Percentiles rank a stretch among this genome's conserved stretches.
phyloP scores from a whole-genome alignment of 352 stramenopile genomes.

The Pythium vanterpoolii region DNA sequence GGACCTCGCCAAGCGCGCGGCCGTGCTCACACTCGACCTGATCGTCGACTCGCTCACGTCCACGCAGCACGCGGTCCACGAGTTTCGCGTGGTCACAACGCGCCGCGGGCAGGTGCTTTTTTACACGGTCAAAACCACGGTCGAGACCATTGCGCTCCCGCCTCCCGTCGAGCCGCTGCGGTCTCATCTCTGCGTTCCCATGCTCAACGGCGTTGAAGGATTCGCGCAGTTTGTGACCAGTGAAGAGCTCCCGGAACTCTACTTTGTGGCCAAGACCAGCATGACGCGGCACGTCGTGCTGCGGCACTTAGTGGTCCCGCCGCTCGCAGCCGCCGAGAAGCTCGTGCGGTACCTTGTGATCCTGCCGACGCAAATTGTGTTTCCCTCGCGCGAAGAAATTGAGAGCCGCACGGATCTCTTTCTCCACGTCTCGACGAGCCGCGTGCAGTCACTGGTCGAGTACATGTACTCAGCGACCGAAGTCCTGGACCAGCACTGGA shows the following conservation, averaged over 20 bases:
- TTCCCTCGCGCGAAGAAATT: conserved; percentile 74
- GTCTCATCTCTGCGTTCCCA: conserved; percentile 50
- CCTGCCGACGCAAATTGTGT: conserved; percentile 70
- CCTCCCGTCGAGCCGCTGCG: conserved; percentile 49
- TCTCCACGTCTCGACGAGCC: conserved; percentile 65
- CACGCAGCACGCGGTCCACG: conserved; percentile 49
- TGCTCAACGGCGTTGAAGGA: conserved; percentile 65
- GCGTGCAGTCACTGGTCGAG: conserved; percentile 70
- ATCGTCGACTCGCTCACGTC: conserved; percentile 52
- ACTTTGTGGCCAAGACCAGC: conserved; percentile 81
- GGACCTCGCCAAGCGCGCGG: conserved; percentile 67
- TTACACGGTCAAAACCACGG: conserved; percentile 56
- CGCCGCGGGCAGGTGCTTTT: conserved; percentile 60
- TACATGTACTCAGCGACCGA: conserved; percentile 83
- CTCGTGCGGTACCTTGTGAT: conserved; percentile 76
- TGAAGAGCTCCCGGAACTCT: conserved; percentile 79
- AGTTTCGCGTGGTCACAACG: conserved; percentile 57
- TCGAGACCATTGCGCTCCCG: conserved; percentile 51
- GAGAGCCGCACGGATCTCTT: conserved; percentile 74
- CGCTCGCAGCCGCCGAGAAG: conserved; percentile 59
- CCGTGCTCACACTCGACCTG: conserved; percentile 61
- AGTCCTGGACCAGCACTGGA: conserved; percentile 79
- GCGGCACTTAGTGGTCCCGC: conserved; percentile 62
- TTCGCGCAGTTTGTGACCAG: conserved; percentile 77
- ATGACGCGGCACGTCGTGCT: conserved; percentile 68